Conservation (phyloP, 176 grass and related monocot species). For the Typha latifolia region DNA sequence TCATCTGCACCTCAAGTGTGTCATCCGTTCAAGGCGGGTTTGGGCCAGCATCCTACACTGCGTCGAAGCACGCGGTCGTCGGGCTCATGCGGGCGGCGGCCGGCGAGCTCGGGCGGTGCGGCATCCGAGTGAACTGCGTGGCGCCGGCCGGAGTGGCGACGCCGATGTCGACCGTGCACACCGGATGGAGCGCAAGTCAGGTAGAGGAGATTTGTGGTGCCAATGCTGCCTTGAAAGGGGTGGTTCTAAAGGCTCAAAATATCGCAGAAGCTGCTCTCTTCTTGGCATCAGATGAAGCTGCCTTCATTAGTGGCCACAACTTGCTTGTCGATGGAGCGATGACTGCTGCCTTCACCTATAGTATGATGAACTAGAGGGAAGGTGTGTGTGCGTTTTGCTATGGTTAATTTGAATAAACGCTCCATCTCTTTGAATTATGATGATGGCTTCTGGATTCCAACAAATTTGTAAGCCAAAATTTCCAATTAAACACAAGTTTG, state of each 20-base stretch:
- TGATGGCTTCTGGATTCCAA: too few relatives aligned
- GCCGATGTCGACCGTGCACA: constrained; percentile 30
- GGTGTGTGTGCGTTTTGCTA: too few relatives aligned
- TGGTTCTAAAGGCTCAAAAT: constrained; percentile 35
- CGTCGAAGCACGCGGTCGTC: constrained; percentile 74
- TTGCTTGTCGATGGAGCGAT: constrained; percentile 62
- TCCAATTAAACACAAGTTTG: too few relatives aligned
- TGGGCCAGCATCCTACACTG: constrained; percentile 56
- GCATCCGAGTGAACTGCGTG: constrained; percentile 71
- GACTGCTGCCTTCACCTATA: constrained; percentile 16
- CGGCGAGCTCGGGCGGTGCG: constrained; percentile 46
- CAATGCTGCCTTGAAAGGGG: constrained; percentile 32
- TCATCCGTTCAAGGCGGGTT: constrained; percentile 41
- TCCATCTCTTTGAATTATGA: too few relatives aligned
- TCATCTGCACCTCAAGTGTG: constrained; percentile 71
- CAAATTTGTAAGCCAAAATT: too few relatives aligned
- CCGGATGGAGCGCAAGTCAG: constrained; percentile 17
- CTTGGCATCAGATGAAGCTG: constrained; percentile 63
- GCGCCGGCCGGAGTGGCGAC: constrained; percentile 67
- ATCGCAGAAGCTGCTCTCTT: constrained; percentile 58
- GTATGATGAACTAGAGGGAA: too few relatives aligned
- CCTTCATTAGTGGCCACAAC: constrained; percentile 63
- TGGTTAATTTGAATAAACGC: too few relatives aligned
- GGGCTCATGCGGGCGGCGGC: constrained; percentile 61
- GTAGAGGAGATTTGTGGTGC: constrained; percentile 29